phyloP scores from a whole-genome alignment of 768 basidiomycete genomes.

The Psilocybe cubensis region DNA sequence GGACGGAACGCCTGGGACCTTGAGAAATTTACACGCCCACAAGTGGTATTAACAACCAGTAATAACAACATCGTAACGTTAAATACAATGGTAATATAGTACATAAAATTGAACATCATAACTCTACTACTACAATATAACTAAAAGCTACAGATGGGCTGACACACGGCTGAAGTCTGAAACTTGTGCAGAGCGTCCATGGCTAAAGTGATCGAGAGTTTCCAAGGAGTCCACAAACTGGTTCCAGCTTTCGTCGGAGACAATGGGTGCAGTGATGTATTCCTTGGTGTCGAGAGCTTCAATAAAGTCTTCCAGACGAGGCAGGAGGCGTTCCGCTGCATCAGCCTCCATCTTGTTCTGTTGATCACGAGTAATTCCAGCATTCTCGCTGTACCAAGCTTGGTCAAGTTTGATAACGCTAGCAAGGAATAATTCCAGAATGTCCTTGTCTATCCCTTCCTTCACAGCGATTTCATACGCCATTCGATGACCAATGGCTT shows the following conservation, averaged over 20 bases:
- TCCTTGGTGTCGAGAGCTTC: slow-evolving; percentile 10
- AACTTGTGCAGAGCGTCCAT: background rate
- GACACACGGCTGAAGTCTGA: background rate
- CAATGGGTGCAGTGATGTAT: slow-evolving; percentile 26
- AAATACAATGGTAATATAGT: too few relatives aligned
- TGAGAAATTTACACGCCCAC: too few relatives aligned
- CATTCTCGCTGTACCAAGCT: slow-evolving; percentile 45
- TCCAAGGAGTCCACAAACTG: slow-evolving; percentile 13
- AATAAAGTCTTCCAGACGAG: slow-evolving; percentile 25
- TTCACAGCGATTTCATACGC: slow-evolving; percentile 45
- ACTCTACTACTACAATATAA: background rate
- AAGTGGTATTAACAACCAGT: too few relatives aligned
- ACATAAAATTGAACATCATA: background rate
- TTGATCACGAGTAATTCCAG: slow-evolving; percentile 24
- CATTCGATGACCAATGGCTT: slow-evolving; percentile 49
- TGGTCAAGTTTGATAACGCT: slow-evolving; percentile 35
- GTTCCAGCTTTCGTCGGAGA: slow-evolving; percentile 24
- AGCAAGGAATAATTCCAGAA: slow-evolving; percentile 44
- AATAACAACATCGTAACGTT: too few relatives aligned
- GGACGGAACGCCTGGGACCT: too few relatives aligned
- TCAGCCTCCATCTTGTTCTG: slow-evolving; percentile 36
- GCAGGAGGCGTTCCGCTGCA: slow-evolving; percentile 30
- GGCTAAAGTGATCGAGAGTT: background rate
- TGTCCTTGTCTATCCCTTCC: slow-evolving; percentile 23
- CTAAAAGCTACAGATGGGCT: background rate